A percentile compares a stretch with the other conserved stretches of the same genome.
Conservation (phyloP, 176 grass and related monocot species). For the Leersia perrieri region DNA sequence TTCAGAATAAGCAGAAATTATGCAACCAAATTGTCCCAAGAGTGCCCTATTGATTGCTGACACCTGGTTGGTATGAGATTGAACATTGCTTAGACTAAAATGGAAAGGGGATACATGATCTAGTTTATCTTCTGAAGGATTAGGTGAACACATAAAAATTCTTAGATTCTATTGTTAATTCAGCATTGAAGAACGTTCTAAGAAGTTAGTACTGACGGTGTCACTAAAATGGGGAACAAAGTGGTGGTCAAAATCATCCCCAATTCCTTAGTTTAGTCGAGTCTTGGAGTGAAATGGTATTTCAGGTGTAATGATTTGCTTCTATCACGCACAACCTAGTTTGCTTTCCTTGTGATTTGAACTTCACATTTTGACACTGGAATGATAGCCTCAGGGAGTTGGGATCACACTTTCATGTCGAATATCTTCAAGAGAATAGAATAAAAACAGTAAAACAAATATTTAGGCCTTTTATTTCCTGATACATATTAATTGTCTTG, state of each 20-base stretch:
- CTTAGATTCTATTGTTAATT: slow-evolving; percentile 17
- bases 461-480: not conserved
- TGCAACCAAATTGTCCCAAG: not conserved
- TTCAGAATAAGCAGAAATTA: slow-evolving; percentile 1
- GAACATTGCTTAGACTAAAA: slow-evolving; percentile 13
- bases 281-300: not conserved
- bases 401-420: not conserved
- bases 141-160: not conserved
- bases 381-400: slow-evolving; percentile 5
- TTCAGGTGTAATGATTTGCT: slow-evolving; percentile 15
- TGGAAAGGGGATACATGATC: not conserved
- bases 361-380: not conserved
- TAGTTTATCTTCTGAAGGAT: slow-evolving; percentile 1
- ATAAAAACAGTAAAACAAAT: not conserved
- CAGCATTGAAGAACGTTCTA: not conserved
- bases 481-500: not conserved
- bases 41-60: not conserved
- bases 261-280: not conserved
- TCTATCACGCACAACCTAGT: slow-evolving; percentile 5
- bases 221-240: slow-evolving; percentile 7
- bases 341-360: not conserved
- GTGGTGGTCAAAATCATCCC: slow-evolving; percentile 21
- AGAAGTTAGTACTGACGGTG: not conserved
- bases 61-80: not conserved
- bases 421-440: not conserved